Base-by-base conservation (phyloP, 148 eudicot genomes). In the Camellia sinensis region DNA sequence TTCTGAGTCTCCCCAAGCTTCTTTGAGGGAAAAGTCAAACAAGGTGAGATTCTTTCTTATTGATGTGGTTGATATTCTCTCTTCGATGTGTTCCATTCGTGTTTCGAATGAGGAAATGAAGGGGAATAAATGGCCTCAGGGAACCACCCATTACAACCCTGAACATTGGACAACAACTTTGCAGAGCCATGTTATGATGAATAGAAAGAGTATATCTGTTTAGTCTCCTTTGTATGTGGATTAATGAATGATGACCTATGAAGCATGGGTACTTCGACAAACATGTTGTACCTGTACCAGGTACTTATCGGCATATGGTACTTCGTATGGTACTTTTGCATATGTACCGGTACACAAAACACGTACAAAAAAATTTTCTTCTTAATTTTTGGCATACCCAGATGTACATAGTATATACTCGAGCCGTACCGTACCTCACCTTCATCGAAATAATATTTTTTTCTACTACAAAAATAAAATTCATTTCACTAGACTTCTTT, bases 1-100 rank as follows among this genome's bases (percentile, higher is more conserved):
- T 81, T 85, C 93, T 2, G 97, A 95, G 85, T 95, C 98, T 73
- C 98, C 98, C 64, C 98, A 93, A 87, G 94, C 97, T 73, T 95
- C 98, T 80, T 67, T 95, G 74, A 86, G 98, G 80, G 98, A 93
- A 88, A 95, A 92, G 85, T 90, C 97, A 76, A 87, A 78, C 67
- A 92, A 91, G 88, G 98, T 91, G 86, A 84, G 89, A 68, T 43
- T 75, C 14, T 85, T 64, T 44, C 43, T 60, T 62, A 43, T 29
- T 73, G 44, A 21, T 19, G 52, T 14, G 11, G 46, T 59, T 40
- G 19, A 74, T 10, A 50, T 17, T 15, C 41, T 72, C 61, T 52
- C 18, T 46, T 1, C 46, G 1, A 8, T 48, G 74, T 71, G 41
- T 46, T 71, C 73, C 53, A 6, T 48, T 71, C 57, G 41, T 48